Percentiles rank a stretch among this genome's conserved stretches.
These are phyloP conservation scores for Kwoniella bestiolae DNA, from an alignment of 768 basidiomycete genomes.

Conservation along the genomic window DNA sequence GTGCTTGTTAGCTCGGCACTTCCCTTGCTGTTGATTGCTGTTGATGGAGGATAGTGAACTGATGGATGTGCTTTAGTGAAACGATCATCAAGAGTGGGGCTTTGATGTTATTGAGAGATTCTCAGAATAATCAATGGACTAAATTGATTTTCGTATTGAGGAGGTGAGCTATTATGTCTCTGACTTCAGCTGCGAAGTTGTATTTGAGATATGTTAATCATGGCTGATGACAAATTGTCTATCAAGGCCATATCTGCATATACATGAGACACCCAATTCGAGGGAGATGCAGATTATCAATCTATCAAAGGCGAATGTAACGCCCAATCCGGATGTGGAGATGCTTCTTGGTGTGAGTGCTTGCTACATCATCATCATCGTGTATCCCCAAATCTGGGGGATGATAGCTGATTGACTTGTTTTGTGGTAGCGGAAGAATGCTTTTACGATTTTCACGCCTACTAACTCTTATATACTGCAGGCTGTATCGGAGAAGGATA, in stretches of 20 bases:
- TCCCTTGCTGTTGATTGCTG: background rate
- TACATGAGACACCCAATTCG: constrained; percentile 83
- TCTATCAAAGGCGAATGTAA: constrained; percentile 80
- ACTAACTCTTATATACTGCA: constrained; percentile 90
- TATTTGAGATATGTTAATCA: too few relatives aligned
- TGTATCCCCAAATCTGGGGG: too few relatives aligned
- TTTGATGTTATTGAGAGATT: constrained; percentile 78
- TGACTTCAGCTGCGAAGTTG: too few relatives aligned
- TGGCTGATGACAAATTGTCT: background rate
- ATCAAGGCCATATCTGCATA: constrained; percentile 77
- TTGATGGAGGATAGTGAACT: background rate
- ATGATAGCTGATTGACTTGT: background rate
- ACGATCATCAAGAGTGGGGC: constrained; percentile 82
- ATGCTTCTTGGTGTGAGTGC: constrained; percentile 76
- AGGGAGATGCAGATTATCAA: constrained; percentile 76
- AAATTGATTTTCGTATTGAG: constrained; percentile 83
- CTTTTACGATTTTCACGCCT: constrained; percentile 87
- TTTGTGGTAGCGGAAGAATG: constrained; percentile 71
- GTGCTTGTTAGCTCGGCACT: constrained; percentile 45
- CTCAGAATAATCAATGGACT: constrained; percentile 78
- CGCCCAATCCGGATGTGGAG: constrained; percentile 84
- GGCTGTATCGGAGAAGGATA: constrained; percentile 78
- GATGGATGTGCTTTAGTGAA: constrained; percentile 63
- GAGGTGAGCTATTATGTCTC: constrained; percentile 62
- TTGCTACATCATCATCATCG: too few relatives aligned